These are phyloP conservation scores for Ceratorhiza oryzae-sativae DNA, from an alignment of 1,284 basidiomycete species.

Conservation along the genomic window DNA sequence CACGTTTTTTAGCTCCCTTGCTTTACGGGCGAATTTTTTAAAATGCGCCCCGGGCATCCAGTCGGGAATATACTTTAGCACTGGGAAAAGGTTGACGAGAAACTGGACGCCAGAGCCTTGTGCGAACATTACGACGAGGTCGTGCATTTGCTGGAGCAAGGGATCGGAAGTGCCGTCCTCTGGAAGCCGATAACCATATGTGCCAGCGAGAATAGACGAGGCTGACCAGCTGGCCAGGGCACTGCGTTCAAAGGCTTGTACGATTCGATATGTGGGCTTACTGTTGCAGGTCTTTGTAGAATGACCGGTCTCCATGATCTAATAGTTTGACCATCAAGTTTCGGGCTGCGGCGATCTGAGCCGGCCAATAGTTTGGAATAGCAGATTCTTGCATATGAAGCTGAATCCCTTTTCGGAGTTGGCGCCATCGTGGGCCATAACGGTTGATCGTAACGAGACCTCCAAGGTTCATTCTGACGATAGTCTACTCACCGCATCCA, in stretches of 20 bases:
- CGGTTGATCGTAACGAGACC: not conserved
- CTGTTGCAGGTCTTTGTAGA: slow-evolving; percentile 23
- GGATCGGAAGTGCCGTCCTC: not conserved
- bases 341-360: slow-evolving; percentile 8
- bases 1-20: not conserved
- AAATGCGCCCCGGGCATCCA: slow-evolving; percentile 37
- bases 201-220: slow-evolving; percentile 7
- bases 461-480: slow-evolving; percentile 18
- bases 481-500: not conserved
- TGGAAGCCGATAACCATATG: slow-evolving; percentile 30
- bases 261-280: not conserved
- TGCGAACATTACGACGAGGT: not conserved
- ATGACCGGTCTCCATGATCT: not conserved
- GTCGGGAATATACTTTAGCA: slow-evolving; percentile 21
- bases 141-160: slow-evolving; percentile 7
- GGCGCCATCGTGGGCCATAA: slow-evolving; percentile 33
- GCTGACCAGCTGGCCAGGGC: slow-evolving; percentile 11
- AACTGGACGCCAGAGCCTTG: slow-evolving; percentile 1
- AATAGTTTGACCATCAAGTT: slow-evolving; percentile 3
- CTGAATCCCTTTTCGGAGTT: slow-evolving; percentile 21
- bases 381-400: slow-evolving; percentile 28
- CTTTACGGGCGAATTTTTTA: slow-evolving; percentile 4
- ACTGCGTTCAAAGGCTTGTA: not conserved
- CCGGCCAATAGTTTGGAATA: slow-evolving; percentile 19
- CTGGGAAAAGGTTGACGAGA: slow-evolving; percentile 19